phyloP scores from a whole-genome alignment of 495 filamentous ascomycete species.

The Trichoderma asperelloides region DNA sequence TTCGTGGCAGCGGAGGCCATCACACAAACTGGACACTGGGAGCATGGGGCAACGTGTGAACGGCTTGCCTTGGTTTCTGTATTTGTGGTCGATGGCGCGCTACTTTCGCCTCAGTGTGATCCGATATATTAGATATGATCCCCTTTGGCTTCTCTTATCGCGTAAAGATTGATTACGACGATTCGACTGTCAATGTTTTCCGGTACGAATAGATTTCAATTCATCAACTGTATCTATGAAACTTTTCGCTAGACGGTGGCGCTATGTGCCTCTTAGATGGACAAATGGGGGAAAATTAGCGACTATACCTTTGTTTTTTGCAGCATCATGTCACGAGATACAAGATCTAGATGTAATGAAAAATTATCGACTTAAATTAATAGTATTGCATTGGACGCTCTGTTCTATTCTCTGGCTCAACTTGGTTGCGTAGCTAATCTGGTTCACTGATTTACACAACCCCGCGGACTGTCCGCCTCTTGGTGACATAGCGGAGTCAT shows the following conservation, averaged over 20 bases:
- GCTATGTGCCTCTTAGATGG: background rate
- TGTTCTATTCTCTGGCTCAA: background rate
- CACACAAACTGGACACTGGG: constrained; percentile 71
- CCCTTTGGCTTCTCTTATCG: background rate
- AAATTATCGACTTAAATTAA: background rate
- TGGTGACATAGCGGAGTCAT: too few relatives aligned
- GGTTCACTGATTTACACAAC: background rate
- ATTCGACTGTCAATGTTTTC: background rate
- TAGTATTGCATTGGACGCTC: background rate
- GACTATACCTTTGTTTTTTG: background rate
- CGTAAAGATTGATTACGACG: background rate
- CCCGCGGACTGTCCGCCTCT: too few relatives aligned
- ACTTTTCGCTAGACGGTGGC: background rate
- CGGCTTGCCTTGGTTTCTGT: background rate
- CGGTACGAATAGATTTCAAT: background rate
- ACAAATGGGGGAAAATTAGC: background rate
- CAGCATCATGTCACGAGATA: background rate
- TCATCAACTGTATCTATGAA: background rate
- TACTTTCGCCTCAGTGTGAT: too few relatives aligned
- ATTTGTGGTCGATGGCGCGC: background rate
- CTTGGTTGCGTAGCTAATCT: background rate
- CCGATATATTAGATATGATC: too few relatives aligned
- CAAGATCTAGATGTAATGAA: background rate
- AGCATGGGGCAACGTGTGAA: constrained; percentile 50
- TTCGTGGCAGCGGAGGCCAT: constrained; percentile 44